Percentiles rank a stretch among this genome's conserved stretches.
Conservation (phyloP, 345 rosid genomes). For the Theobroma cacao region DNA sequence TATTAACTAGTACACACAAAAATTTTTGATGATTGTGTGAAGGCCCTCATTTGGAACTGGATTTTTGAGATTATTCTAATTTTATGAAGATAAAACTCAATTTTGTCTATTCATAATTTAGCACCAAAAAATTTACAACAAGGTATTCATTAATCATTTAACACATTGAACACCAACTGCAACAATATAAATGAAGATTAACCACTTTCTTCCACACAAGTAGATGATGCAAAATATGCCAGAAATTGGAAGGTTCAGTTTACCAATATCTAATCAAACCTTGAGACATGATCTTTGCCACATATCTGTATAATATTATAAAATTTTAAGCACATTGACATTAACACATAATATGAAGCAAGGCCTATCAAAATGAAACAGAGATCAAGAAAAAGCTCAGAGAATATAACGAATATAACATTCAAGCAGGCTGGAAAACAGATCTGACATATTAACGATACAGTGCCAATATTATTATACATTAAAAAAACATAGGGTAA, state of each 20-base stretch:
- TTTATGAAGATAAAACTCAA: not conserved
- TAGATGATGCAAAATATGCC: not conserved
- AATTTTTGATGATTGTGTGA: not conserved
- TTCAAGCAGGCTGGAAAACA: not conserved
- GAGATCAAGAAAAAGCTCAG: not conserved
- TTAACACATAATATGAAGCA: not conserved
- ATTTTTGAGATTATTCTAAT: not conserved
- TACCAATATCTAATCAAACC: not conserved
- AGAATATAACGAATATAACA: not conserved
- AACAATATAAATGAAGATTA: not conserved
- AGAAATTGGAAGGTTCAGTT: not conserved
- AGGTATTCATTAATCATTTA: not conserved
- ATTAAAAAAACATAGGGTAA: not conserved
- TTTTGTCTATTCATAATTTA: not conserved
- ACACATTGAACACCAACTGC: not conserved
- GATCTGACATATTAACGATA: conserved; percentile 6
- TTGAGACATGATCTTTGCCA: not conserved
- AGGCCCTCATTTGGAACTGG: not conserved
- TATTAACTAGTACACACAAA: not conserved
- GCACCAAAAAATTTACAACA: not conserved
- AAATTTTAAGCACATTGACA: not conserved
- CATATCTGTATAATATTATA: conserved; percentile 7
- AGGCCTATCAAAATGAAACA: not conserved
- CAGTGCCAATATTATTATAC: not conserved
- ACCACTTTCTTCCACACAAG: not conserved